These are phyloP conservation scores for Colletotrichum trifolii DNA, from an alignment of 2,329 filamentous ascomycete species.

Conservation along the genomic window DNA sequence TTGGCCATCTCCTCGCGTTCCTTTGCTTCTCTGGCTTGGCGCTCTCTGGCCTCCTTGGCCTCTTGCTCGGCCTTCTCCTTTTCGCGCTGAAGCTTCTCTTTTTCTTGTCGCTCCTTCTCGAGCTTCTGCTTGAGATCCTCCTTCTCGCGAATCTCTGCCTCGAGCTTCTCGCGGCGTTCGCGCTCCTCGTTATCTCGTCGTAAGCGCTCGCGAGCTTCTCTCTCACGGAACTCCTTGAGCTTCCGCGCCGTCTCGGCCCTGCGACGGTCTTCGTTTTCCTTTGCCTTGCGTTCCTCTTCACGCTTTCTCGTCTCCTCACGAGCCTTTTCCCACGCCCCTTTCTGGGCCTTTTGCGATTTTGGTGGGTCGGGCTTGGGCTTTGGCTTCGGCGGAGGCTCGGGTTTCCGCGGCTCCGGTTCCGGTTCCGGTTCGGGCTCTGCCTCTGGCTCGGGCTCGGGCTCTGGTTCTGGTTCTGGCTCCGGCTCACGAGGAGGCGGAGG, in stretches of 20 bases:
- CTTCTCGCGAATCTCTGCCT: slow-evolving; percentile 47
- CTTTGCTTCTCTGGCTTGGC: slow-evolving; percentile 47
- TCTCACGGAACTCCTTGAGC: slow-evolving; percentile 66
- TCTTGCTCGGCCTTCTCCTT: slow-evolving; percentile 62
- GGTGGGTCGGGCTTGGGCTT: slow-evolving; percentile 38
- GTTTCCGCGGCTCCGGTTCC: slow-evolving; percentile 41
- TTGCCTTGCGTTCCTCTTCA: slow-evolving; percentile 72
- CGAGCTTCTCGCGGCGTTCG: slow-evolving; percentile 48
- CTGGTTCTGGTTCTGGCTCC: slow-evolving; percentile 34
- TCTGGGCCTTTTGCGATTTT: slow-evolving; percentile 39
- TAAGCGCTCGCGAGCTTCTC: slow-evolving; percentile 61
- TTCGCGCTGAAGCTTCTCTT: slow-evolving; percentile 52
- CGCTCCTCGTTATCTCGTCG: slow-evolving; percentile 50
- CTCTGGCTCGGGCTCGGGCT: slow-evolving; percentile 29
- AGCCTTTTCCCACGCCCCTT: slow-evolving; percentile 41
- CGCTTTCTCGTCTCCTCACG: slow-evolving; percentile 73
- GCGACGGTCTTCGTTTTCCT: slow-evolving; percentile 70
- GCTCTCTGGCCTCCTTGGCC: slow-evolving; percentile 38
- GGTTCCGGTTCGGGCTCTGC: slow-evolving; percentile 37
- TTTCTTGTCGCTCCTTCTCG: slow-evolving; percentile 44
- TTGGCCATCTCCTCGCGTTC: slow-evolving; percentile 46
- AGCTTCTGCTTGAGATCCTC: slow-evolving; percentile 46
- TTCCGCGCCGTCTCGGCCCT: slow-evolving; percentile 66
- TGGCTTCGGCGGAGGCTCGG: slow-evolving; percentile 41
- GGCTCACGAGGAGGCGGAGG: slow-evolving; percentile 39